These are phyloP conservation scores for Nicotiana otophora DNA, from an alignment of 257 asterid species.

Conservation along the genomic window DNA sequence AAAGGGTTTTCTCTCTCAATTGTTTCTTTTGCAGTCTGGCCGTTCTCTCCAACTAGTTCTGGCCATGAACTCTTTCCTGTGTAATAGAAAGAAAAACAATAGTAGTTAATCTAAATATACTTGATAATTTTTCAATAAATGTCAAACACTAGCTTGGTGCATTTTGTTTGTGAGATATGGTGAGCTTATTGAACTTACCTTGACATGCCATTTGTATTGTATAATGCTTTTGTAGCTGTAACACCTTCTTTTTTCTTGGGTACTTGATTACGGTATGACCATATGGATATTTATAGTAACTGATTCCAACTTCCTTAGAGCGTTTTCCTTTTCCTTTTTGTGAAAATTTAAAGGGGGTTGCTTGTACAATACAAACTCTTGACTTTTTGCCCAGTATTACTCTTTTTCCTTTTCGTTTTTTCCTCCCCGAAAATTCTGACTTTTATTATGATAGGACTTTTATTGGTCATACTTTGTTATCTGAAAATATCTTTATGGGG, in stretches of 20 bases:
- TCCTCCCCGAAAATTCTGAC: background rate
- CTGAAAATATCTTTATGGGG: no score
- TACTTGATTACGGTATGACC: background rate
- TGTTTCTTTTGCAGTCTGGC: background rate
- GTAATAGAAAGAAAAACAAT: background rate
- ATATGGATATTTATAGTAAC: background rate
- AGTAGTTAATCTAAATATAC: background rate
- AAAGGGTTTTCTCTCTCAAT: conserved; percentile 14
- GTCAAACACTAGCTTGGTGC: background rate
- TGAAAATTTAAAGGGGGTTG: background rate
- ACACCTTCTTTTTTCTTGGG: background rate
- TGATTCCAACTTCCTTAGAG: background rate
- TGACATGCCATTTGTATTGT: background rate
- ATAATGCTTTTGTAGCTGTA: background rate
- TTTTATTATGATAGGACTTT: background rate
- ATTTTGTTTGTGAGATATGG: background rate
- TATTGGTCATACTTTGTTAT: no score
- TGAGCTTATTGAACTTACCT: background rate
- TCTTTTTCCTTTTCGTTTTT: background rate
- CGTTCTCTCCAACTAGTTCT: conserved; percentile 17
- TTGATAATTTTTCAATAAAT: background rate
- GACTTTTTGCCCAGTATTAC: background rate
- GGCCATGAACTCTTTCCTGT: conserved; percentile 23
- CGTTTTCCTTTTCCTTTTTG: background rate
- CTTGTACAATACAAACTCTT: background rate